Evolutionary conservation across 139 green algal species (phyloP).

Genomic region (Microglena sp.): DNA sequence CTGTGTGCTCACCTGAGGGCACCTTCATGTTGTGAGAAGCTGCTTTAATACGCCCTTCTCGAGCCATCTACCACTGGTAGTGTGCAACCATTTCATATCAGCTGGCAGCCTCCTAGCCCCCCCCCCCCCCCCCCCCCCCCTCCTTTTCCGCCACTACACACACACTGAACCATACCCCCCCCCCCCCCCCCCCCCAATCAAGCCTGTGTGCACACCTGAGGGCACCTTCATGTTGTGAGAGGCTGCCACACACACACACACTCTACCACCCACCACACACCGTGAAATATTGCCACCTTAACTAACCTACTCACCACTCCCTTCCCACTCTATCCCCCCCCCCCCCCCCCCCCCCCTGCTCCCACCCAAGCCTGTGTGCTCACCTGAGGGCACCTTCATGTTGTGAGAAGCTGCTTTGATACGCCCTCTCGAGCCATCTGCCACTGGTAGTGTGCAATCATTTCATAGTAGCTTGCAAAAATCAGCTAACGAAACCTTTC

Average conservation of each 20-base stretch:
- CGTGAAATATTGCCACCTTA: too few relatives aligned
- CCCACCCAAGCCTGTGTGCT: background rate
- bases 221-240: too few relatives aligned
- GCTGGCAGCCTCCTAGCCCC: background rate
- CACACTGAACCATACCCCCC: too few relatives aligned
- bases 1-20: conserved; percentile 9
- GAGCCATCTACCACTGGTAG: conserved; percentile 27
- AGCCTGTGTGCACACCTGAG: too few relatives aligned
- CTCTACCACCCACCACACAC: too few relatives aligned
- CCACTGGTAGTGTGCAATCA: conserved; percentile 31
- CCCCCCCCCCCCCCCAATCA: too few relatives aligned
- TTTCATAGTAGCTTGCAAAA: conserved; percentile 22
- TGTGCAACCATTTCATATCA: conserved; percentile 35
- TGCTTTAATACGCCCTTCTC: conserved; percentile 32
- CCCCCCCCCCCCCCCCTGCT: too few relatives aligned
- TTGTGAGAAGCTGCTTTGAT: conserved; percentile 22
- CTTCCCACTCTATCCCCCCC: too few relatives aligned
- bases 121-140: too few relatives aligned
- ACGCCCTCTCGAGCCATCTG: conserved; percentile 26
- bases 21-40: conserved; percentile 3
- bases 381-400: conserved; percentile 8
- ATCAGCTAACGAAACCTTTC: conserved; percentile 13
- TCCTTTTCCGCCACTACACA: too few relatives aligned
- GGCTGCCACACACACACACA: too few relatives aligned
- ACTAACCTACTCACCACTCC: too few relatives aligned